Percentiles rank a stretch among this genome's conserved stretches.
Conservation (phyloP, 139 green algal species). For the Chlamydomonas applanata region DNA sequence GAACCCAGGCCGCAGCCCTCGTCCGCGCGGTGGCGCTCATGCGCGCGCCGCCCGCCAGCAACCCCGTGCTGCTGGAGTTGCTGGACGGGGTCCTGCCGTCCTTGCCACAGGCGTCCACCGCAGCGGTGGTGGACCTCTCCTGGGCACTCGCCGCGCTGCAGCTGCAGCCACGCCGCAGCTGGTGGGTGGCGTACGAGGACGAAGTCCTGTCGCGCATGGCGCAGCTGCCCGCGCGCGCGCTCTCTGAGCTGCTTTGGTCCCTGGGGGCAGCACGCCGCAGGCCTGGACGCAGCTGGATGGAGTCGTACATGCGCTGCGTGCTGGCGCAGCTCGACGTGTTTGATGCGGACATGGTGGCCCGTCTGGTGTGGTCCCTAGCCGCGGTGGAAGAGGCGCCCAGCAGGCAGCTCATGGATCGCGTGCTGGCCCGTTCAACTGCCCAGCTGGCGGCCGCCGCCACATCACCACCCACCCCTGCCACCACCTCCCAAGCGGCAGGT, state of each 20-base stretch:
- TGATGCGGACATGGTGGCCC: background rate
- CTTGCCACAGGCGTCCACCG: background rate
- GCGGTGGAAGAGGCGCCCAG: background rate
- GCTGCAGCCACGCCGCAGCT: background rate
- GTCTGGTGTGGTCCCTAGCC: background rate
- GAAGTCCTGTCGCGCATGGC: background rate
- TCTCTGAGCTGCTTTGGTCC: constrained; percentile 5
- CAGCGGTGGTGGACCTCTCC: background rate
- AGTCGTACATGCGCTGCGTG: background rate
- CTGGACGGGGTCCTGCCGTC: background rate
- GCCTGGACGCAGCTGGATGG: constrained; percentile 1
- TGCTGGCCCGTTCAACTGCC: no score
- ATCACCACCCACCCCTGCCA: no score
- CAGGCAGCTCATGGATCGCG: no score
- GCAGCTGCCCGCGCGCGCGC: background rate
- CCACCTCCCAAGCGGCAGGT: no score
- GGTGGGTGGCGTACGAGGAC: constrained; percentile 3
- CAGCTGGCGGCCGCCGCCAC: no score
- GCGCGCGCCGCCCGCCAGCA: background rate
- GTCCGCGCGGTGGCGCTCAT: background rate
- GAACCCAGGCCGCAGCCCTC: background rate
- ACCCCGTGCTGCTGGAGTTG: background rate
- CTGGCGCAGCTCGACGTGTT: background rate
- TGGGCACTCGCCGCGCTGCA: background rate
- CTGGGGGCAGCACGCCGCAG: background rate